A percentile compares a stretch with the other conserved stretches of the same genome.
Conservation (phyloP, 441 rosid genomes). For the Brassica hybrid region DNA sequence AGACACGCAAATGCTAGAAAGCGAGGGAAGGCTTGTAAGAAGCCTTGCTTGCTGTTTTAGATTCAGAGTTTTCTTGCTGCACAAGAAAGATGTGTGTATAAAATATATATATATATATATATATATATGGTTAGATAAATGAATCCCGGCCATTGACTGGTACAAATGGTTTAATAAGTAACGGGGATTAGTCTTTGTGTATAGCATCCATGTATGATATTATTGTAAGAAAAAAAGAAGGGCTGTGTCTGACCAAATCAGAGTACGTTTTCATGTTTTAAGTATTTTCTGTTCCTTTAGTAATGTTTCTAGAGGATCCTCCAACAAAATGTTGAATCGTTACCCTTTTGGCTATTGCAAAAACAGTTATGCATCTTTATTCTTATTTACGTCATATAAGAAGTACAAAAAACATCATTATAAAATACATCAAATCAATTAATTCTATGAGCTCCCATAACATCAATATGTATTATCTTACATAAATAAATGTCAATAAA, state of each 20-base stretch:
- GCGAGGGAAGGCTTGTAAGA: slow-evolving; percentile 23
- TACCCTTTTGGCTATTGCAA: too few relatives aligned
- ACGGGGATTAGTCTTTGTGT: slow-evolving; percentile 18
- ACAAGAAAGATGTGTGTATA: neutral
- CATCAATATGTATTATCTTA: too few relatives aligned
- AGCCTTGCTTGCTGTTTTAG: slow-evolving; percentile 24
- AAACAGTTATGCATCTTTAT: too few relatives aligned
- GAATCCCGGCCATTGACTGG: slow-evolving; percentile 34
- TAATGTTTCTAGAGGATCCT: too few relatives aligned
- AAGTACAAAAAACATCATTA: too few relatives aligned
- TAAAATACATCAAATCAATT: too few relatives aligned
- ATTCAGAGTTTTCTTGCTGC: neutral
- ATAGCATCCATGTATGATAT: neutral
- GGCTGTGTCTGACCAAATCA: neutral
- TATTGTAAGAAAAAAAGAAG: neutral
- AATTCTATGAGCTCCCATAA: too few relatives aligned
- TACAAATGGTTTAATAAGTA: slow-evolving; percentile 7
- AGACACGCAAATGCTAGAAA: slow-evolving; percentile 45
- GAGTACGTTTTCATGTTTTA: neutral
- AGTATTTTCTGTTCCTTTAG: too few relatives aligned
- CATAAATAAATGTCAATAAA: too few relatives aligned
- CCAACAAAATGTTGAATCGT: too few relatives aligned
- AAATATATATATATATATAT: too few relatives aligned
- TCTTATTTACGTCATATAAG: too few relatives aligned
- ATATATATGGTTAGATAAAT: neutral